Evolutionary conservation across 2,329 filamentous ascomycete genomes (phyloP).

Genomic region (Exophiala aquamarina): DNA sequence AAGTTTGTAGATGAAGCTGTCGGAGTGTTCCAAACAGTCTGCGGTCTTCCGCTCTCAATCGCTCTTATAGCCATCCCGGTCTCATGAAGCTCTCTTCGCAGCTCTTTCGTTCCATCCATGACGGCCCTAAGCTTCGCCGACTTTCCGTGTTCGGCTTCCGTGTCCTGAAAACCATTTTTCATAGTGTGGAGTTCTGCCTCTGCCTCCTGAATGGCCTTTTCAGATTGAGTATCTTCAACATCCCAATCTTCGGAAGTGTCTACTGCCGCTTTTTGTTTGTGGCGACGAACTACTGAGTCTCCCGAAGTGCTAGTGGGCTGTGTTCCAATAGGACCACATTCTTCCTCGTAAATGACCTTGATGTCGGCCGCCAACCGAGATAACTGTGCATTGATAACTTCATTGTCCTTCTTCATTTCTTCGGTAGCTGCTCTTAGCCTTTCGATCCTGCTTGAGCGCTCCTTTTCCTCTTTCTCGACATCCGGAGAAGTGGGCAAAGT

Average conservation of each 20-base stretch:
- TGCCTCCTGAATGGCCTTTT: too few species aligned
- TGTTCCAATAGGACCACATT: conserved; percentile 24
- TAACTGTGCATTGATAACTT: conserved; percentile 15
- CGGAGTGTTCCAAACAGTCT: conserved; percentile 18
- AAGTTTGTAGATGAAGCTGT: conserved; percentile 9
- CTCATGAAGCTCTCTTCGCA: conserved; percentile 20
- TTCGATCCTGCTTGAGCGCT: conserved; percentile 5
- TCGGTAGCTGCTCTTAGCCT: conserved; percentile 11
- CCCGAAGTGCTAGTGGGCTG: conserved; percentile 15
- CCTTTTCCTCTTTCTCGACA: conserved; percentile 3
- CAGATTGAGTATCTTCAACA: too few species aligned
- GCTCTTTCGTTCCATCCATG: conserved; percentile 19
- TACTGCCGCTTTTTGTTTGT: conserved; percentile 1
- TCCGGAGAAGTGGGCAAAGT: conserved; percentile 12
- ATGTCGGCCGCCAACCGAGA: conserved; percentile 21
- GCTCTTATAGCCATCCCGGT: conserved; percentile 13
- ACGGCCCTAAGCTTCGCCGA: conserved; percentile 14
- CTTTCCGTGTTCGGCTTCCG: not conserved
- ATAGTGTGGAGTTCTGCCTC: not conserved
- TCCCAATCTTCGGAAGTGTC: too few species aligned
- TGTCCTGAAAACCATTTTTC: not conserved
- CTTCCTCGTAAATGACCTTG: conserved; percentile 27
- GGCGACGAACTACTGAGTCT: not conserved
- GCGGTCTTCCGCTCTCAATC: conserved; percentile 15
- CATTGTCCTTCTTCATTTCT: conserved; percentile 8